Base-by-base conservation (phyloP, 2,329 filamentous ascomycete species). In the Penicillium sp. region DNA sequence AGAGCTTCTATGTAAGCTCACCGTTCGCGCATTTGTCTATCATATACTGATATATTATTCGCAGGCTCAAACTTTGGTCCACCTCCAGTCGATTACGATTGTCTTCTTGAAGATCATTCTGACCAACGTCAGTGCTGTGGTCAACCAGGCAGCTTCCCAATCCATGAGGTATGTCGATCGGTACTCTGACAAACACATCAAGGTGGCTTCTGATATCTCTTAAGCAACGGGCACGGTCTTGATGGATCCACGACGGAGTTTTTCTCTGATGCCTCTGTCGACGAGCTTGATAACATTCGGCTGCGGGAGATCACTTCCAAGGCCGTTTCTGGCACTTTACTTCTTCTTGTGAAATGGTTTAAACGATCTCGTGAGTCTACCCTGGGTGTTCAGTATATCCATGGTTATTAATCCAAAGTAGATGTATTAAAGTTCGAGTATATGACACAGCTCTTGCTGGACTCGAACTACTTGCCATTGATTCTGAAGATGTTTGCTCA, bases 391-490 rank as follows among this genome's bases (percentile, higher is more conserved):
- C 3, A 29, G 1, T 20, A 14, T 12, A 12, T 18, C 6, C 11
- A 44, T 27, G 37, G 31, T 44, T 14, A 62, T 57, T 69, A 54
- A 66, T 45, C 7, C 20, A 4, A 43, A 4, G 5, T 46, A 95
- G 91, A 99, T 70, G 84, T 97, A 26, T 79, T 99, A 61, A 96
- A 97, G 70, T 97, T 94, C 64, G 94, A 99, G 75, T 97, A 97
- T 68, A 79, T 99, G 68, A 93, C 92, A 0, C 94, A 99, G 69
- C 82, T 99, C 2, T 79, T 99, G 11, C 82, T 99, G 26, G 94
- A 99, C 73, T 94, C 91, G 4, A 97, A 96, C 72, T 99, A 97
- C 71, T 82, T 99, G 6, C 93, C 93, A 1, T 79, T 99, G 27
- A 89, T 96, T 23, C 78, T 99, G 29, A 97, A 97, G 76, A 85